Evolutionary conservation across 106 monocot genomes (phyloP), one percentile per base, ranked within the genome.

Genomic region (Allium sativum): DNA sequence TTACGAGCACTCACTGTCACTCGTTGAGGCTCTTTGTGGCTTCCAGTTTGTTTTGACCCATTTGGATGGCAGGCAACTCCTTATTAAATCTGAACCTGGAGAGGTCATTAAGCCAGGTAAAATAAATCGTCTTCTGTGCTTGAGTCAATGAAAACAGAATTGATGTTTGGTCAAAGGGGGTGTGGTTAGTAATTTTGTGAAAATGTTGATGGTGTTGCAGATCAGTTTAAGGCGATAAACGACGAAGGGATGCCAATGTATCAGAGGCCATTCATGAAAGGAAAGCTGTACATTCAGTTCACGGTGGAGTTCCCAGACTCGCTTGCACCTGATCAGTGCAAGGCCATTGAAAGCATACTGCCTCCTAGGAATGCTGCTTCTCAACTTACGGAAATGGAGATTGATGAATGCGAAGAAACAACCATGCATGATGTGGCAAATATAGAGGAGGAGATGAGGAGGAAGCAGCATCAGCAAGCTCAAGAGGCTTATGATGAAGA

Each of bases 251-350:
- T 91, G 90, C 86, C 90, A 7, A 75, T 91, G 69, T 22, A 22
- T 1, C 22, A 22, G 22, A 22, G 22, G 22, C 22, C 22, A 22
- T 22, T 22, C 22, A 22, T 80, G 90, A 82, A 71, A 67, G 90
- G 90, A 7, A 91, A 83, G 72, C 77, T 91, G 2, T 91, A 91
- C 87, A 83, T 92, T 55, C 91, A 92, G 76, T 92, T 92, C 77
- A 78, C 77, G 0, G 86, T 92, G 14, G 91, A 92, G 6, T 92
- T 92, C 76, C 91, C 91, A 0, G 91, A 92, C n/a, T 73, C 74
- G 0, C 59, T 92, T 59, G 65, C 61, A 0, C 75, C 46, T 3
- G 91, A 92, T 8, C 91, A 92, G 70, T 67, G 73, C 74, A 80
- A 83, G 68, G 80, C 83, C 15, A 52, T 92, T 0, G 86, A 86